Conservation (phyloP, 2,329 filamentous ascomycete genomes). For the Colletotrichum tropicicola region DNA sequence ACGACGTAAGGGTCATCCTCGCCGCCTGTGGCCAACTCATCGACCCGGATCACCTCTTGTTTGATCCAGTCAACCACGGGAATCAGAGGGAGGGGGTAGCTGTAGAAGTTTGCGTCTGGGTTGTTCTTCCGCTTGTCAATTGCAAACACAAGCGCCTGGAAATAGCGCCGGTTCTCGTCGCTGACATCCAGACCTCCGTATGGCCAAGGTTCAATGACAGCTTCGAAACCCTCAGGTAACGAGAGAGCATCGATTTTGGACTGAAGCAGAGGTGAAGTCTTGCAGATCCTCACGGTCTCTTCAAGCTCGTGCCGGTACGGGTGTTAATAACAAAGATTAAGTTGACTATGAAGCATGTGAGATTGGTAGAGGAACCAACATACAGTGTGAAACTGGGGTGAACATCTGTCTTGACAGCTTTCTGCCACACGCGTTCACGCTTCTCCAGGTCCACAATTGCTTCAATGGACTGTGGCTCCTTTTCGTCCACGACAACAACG, state of each 20-base stretch:
- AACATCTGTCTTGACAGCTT: neutral
- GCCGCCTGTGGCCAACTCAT: slow-evolving; percentile 72
- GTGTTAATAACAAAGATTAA: neutral
- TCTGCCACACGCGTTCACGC: neutral
- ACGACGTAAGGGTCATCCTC: slow-evolving; percentile 52
- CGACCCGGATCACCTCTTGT: slow-evolving; percentile 73
- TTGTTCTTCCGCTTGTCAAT: slow-evolving; percentile 23
- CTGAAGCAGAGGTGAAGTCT: neutral
- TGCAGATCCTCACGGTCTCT: neutral
- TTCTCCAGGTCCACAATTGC: slow-evolving; percentile 41
- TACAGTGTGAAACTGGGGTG: neutral
- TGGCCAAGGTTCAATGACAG: slow-evolving; percentile 65
- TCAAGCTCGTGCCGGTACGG: neutral
- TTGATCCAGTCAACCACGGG: slow-evolving; percentile 71
- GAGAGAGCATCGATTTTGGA: neutral
- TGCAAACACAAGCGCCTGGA: slow-evolving; percentile 47
- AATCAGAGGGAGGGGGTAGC: slow-evolving; percentile 71
- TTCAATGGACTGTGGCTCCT: slow-evolving; percentile 39
- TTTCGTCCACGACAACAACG: neutral
- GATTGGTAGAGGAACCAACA: neutral
- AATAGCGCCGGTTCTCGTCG: slow-evolving; percentile 23
- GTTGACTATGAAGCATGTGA: too few species aligned
- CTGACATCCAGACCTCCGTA: slow-evolving; percentile 35
- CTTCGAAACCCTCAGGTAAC: slow-evolving; percentile 34
- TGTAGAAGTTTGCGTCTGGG: slow-evolving; percentile 65